Evolutionary conservation across 805 yeast genomes (phyloP), one percentile per base, ranked within the genome.

Genomic region (Candida incommunis): DNA sequence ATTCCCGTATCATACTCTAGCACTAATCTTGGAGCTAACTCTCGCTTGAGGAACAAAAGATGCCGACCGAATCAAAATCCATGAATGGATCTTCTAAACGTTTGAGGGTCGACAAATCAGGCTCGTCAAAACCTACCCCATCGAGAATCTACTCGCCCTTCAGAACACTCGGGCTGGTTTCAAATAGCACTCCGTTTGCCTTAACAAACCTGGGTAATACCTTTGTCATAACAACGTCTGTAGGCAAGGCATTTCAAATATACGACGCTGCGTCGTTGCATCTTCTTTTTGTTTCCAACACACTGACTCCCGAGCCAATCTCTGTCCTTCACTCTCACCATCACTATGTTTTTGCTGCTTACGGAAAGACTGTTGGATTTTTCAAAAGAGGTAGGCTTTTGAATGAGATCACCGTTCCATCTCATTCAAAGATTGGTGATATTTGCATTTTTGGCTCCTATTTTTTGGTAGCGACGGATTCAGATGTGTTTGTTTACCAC

Each of bases 191-290:
- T 1, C 97, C 97, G 2, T 85, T 88, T 59, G 83, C 95, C 4
- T 69, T 86, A 20, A 94, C 97, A 23, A 78, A 90, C 1, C 70
- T 90, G 48, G 98, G 98, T 44, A 72, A 84, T 15, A 78, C 94
- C 1, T 88, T 82, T 55, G 82, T 88, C 56, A 76, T 86, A 34
- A 94, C 81, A 16, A 90, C 97, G 0, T 78, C 84, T 41, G 95
- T 92, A 21, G 97, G 96, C 2, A 71, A 78, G 44, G 72, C 90
- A 1, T 85, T 92, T 66, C 97, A 90, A 61, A 85, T 92, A 23
- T 92, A 83, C 57, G 98, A 92, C 65, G 95, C 55, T 13, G 77
- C 90, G 25, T 85, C 83, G 4, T 67, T 90, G 50, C 92, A 84
- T 53, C 67, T 90, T 50, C 66, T 90, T 21, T 90, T 92, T 63